Base-by-base conservation (phyloP, 1,139 yeast species). In the Nadsonia commutata region DNA sequence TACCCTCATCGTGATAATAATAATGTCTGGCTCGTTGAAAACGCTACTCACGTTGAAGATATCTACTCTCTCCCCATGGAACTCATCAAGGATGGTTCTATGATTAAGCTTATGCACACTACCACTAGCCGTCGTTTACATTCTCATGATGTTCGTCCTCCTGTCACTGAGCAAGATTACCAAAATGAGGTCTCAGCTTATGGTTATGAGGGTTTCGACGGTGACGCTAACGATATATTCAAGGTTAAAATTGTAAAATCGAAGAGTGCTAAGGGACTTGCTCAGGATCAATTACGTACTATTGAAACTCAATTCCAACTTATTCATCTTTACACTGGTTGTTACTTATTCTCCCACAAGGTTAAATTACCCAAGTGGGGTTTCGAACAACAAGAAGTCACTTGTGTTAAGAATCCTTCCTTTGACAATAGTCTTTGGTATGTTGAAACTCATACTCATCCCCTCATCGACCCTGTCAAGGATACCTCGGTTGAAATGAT, bases 141-240 rank as follows among this genome's bases (percentile, higher is more conserved):
- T 63, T 83, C 97, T 21, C 98, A 93, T 60, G 97, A 90, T 61
- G 83, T 84, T 59, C 80, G 93, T 59, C 88, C 97, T 20, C 94
- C 96, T 18, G 94, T 88, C 21, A 72, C 88, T 49, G 88, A 80
- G 59, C 79, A 80, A 53, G 98, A 90, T 58, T 93, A 96, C 94
- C 94, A 86, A 66, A 84, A 84, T 64, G 99, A 93, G 67, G 94
- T 77, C 21, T 77, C 94, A 17, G 78, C 85, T 60, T 93, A 93
- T 59, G 99, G 99, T 18, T 83, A 65, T 58, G 84, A 80, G 42
- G 96, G 94, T 4, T 93, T 90, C 56, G 77, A 62, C 18, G 98
- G 98, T 58, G 98, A 93, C 66, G 84, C 88, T 51, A 93, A 93
- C 64, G 99, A 93, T 66, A 93, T 86, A 63, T 93, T 88, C 67